A percentile compares a stretch with the other conserved stretches of the same genome.
Evolutionary conservation across 768 basidiomycete species (phyloP).

Genomic region (Guyanaporus albipodus): DNA sequence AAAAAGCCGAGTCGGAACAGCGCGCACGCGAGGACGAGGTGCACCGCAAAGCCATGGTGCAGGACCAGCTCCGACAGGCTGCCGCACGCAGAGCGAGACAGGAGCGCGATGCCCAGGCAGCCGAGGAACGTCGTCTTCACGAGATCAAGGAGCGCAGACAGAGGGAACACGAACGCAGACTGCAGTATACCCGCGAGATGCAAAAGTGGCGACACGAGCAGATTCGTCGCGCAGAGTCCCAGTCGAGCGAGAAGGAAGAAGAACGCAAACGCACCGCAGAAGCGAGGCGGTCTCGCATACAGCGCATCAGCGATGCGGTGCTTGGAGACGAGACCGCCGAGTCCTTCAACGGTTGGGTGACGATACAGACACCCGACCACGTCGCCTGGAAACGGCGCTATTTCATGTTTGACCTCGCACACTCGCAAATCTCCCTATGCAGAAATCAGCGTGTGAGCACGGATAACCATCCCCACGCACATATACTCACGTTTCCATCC

Average conservation of each 20-base stretch:
- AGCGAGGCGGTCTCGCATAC: constrained; percentile 37
- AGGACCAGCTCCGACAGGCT: constrained; percentile 38
- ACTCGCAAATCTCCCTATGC: constrained; percentile 43
- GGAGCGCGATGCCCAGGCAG: constrained; percentile 38
- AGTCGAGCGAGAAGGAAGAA: constrained; percentile 43
- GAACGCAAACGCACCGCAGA: constrained; percentile 38
- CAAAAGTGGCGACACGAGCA: constrained; percentile 54
- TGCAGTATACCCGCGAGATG: constrained; percentile 47
- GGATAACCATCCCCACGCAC: not conserved
- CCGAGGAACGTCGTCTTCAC: constrained; percentile 42
- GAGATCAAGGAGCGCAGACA: constrained; percentile 49
- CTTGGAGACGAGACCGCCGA: constrained; percentile 38
- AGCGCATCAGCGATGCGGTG: constrained; percentile 44
- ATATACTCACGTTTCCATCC: constrained; percentile 1
- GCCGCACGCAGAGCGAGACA: constrained; percentile 35
- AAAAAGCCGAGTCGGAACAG: constrained; percentile 19
- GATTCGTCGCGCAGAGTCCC: constrained; percentile 41
- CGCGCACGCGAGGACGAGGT: constrained; percentile 40
- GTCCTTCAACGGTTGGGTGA: constrained; percentile 55
- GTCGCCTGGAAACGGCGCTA: constrained; percentile 64
- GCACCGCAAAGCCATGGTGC: constrained; percentile 39
- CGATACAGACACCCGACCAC: constrained; percentile 51
- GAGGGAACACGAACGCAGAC: constrained; percentile 43
- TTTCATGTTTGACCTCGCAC: constrained; percentile 48
- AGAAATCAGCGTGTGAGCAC: constrained; percentile 46